Evolutionary conservation across 1,284 basidiomycete genomes (phyloP).

Genomic region (Psilocybe mexicana): DNA sequence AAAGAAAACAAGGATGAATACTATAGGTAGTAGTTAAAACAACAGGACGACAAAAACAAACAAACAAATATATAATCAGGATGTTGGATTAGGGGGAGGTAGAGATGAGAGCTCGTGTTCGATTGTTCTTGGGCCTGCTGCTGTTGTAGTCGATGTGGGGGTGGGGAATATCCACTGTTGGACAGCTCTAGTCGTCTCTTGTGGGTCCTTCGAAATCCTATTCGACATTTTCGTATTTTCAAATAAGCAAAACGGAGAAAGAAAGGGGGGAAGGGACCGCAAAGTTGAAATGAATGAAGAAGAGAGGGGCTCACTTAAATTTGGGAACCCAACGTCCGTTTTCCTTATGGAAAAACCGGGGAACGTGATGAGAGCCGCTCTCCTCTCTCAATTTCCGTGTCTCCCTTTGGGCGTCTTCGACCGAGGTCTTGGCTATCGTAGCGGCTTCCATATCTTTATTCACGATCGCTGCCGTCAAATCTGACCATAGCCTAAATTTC

Average conservation of each 20-base stretch:
- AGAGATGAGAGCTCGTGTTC: no score
- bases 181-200: slow-evolving; percentile 55
- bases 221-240: no score
- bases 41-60: background rate
- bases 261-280: background rate
- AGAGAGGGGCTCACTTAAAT: slow-evolving; percentile 46
- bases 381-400: slow-evolving; percentile 79
- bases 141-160: slow-evolving; percentile 8
- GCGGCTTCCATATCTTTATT: slow-evolving; percentile 93
- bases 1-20: background rate
- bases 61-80: background rate
- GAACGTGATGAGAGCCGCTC: slow-evolving; percentile 61
- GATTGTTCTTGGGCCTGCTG: no score
- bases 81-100: slow-evolving; percentile 6
- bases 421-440: slow-evolving; percentile 85
- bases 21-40: background rate
- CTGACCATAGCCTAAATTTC: slow-evolving; percentile 71
- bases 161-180: slow-evolving; percentile 45
- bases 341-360: slow-evolving; percentile 82
- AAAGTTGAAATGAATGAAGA: background rate
- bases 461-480: slow-evolving; percentile 86
- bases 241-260: no score
- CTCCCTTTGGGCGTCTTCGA: slow-evolving; percentile 93
- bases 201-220: slow-evolving; percentile 71
- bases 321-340: slow-evolving; percentile 83